A percentile compares a stretch with the other conserved stretches of the same genome.
phyloP scores from a whole-genome alignment of 345 rosid genomes.

The Cochlearia excelsa region DNA sequence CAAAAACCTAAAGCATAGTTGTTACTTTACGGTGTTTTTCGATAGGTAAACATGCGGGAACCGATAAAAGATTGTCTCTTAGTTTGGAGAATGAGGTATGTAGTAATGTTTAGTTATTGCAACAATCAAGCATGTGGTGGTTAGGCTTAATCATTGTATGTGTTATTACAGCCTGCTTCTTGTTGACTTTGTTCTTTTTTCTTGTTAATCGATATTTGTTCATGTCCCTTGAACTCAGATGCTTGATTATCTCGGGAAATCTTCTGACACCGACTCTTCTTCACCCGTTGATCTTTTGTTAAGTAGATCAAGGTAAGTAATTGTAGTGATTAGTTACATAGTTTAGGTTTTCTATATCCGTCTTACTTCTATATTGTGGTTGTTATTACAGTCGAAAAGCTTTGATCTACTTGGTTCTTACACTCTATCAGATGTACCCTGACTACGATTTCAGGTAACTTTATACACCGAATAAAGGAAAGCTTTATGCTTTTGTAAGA shows the following conservation, averaged over 20 bases:
- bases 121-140: slow-evolving; percentile 4
- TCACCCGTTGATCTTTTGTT: slow-evolving; percentile 72
- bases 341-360: slow-evolving; percentile 7
- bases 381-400: slow-evolving; percentile 83
- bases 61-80: slow-evolving; percentile 76
- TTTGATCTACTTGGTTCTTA: slow-evolving; percentile 89
- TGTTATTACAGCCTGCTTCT: not conserved
- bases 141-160: slow-evolving; percentile 4
- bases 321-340: slow-evolving; percentile 5
- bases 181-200: slow-evolving; percentile 4
- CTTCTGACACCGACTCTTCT: slow-evolving; percentile 73
- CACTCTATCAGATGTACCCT: slow-evolving; percentile 85
- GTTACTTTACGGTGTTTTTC: slow-evolving; percentile 6
- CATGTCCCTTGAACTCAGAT: slow-evolving; percentile 48
- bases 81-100: slow-evolving; percentile 91
- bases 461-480: slow-evolving; percentile 20
- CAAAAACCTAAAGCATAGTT: too few relatives aligned
- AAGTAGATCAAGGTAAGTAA: slow-evolving; percentile 83
- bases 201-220: not conserved
- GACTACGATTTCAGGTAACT: slow-evolving; percentile 97
- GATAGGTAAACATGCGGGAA: slow-evolving; percentile 85
- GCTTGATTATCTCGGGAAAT: slow-evolving; percentile 80
- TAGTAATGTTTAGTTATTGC: slow-evolving; percentile 2
- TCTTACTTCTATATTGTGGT: slow-evolving; percentile 38
- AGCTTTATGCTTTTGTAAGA: not conserved